Evolutionary conservation across 2,329 filamentous ascomycete species (phyloP), one percentile per base, ranked within the genome.

Genomic region (Blastomyces parvus): DNA sequence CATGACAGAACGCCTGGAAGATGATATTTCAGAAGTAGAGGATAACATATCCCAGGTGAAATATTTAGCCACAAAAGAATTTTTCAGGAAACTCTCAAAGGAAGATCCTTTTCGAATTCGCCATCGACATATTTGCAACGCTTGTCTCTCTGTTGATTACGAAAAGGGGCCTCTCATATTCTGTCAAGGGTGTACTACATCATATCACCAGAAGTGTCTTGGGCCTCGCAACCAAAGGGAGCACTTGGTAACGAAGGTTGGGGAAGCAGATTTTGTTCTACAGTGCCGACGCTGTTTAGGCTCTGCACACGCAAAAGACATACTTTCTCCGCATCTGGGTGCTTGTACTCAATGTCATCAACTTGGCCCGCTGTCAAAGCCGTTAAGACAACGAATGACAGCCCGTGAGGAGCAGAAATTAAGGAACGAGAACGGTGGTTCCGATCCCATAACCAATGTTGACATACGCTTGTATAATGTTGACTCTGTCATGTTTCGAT

Each of bases 211-310:
- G 73, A 78, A 78, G 50, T 99, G 94, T 71, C 81, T 99, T 36
- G 91, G 93, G 0, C 80, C 82, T 59, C 85, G 94, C 59, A 84
- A 83, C 60, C 79, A 74, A 14, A 84, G 94, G 65, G 91, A 96
- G n/a, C 94, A 97, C 73, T 78, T 94, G 44, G 90, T 90, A 11
- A 97, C 91, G 30, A 99, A 97, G 73, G 76, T 97, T 61, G 86
- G 81, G 1, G 80, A 88, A 0, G 85, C 88, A 1, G 77, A 88
- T 46, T 97, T 96, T 69, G 87, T 99, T 19, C 78, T 99, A 48
- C 94, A 99, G 73, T 99, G 94, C 77, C 88, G 86, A 67, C 88
- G 87, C 63, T 99, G 94, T 73, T 83, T 97, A 66, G 87, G 87
- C 3, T 72, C 82, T 25, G 82, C 86, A 56, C 79, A 80, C 65